phyloP scores from a whole-genome alignment of 768 basidiomycete genomes.

The Strobilomyces dryophilus region DNA sequence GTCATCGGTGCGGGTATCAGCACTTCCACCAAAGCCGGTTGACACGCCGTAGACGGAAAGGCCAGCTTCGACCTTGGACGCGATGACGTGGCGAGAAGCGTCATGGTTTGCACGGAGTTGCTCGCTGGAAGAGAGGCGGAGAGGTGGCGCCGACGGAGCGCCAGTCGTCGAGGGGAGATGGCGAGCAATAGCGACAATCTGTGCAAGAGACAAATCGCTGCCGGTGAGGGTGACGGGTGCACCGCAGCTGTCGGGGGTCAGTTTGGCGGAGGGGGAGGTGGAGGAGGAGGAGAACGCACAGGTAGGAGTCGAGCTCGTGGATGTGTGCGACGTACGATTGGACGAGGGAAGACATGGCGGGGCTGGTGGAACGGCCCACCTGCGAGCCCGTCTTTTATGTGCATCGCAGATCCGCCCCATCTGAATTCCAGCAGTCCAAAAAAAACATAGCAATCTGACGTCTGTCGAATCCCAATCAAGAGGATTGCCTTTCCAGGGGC shows the following conservation, averaged over 20 bases:
- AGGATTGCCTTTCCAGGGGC: neutral
- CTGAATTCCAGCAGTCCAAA: neutral
- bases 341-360: constrained; percentile 36
- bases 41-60: constrained; percentile 82
- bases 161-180: constrained; percentile 40
- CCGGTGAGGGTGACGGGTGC: constrained; percentile 64
- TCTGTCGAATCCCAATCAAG: constrained; percentile 7
- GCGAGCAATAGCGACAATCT: constrained; percentile 73
- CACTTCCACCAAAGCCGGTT: constrained; percentile 84
- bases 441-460: constrained; percentile 19
- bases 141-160: constrained; percentile 29
- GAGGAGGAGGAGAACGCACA: constrained; percentile 37
- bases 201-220: constrained; percentile 66
- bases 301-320: constrained; percentile 61
- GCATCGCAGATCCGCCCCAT: constrained; percentile 18
- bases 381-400: constrained; percentile 4
- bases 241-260: constrained; percentile 46
- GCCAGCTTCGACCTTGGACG: constrained; percentile 60
- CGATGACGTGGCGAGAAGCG: constrained; percentile 61
- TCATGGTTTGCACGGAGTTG: constrained; percentile 48
- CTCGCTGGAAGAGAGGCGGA: constrained; percentile 19
- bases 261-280: neutral
- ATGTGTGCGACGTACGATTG: constrained; percentile 54
- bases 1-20: constrained; percentile 77
- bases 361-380: neutral